Evolutionary conservation across 805 yeast species (phyloP).

Genomic region (Kockiozyma suomiensis): DNA sequence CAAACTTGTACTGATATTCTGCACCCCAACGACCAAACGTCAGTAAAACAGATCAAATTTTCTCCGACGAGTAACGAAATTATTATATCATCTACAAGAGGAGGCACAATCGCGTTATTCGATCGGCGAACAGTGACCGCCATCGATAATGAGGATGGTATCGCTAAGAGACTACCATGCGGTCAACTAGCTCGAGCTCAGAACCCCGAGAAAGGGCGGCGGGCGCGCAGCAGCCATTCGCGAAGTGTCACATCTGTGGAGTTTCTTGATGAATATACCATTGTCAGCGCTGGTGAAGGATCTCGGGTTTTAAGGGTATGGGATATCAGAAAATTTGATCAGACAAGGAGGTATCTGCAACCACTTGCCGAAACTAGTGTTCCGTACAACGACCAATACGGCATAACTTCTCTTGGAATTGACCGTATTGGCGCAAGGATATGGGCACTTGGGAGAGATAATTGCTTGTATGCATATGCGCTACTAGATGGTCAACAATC

Average conservation of each 20-base stretch:
- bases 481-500: background rate
- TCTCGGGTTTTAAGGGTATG: constrained; percentile 13
- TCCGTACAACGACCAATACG: background rate
- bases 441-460: constrained; percentile 22
- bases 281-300: constrained; percentile 28
- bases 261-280: constrained; percentile 15
- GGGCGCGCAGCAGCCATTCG: background rate
- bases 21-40: background rate
- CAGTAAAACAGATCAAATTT: constrained; percentile 29
- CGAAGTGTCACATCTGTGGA: constrained; percentile 27
- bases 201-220: constrained; percentile 19
- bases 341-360: background rate
- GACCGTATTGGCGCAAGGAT: constrained; percentile 10
- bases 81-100: constrained; percentile 17
- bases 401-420: constrained; percentile 24
- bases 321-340: constrained; percentile 21
- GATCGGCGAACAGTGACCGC: constrained; percentile 16
- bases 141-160: background rate
- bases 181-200: constrained; percentile 23
- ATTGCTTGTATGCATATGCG: constrained; percentile 16
- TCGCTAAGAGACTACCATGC: background rate
- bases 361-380: constrained; percentile 7
- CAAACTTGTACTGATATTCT: constrained; percentile 19
- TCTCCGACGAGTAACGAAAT: background rate
- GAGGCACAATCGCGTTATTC: constrained; percentile 25